A percentile compares a stretch with the other conserved stretches of the same genome.
Conservation (phyloP, 306 rosid species). For the Vicia villosa region DNA sequence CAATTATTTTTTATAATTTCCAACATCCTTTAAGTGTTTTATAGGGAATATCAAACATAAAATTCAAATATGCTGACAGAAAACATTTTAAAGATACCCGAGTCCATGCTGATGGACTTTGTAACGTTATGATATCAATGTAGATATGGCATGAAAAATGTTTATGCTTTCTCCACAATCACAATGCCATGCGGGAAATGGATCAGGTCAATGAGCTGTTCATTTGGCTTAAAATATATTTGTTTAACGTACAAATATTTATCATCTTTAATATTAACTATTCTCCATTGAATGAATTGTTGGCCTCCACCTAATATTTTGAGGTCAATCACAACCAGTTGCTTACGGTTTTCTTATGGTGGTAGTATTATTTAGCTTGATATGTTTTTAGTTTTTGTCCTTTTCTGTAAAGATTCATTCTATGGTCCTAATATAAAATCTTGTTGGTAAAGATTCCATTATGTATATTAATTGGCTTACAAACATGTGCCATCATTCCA, state of each 20-base stretch:
- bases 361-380: neutral
- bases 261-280: too few relatives aligned
- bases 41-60: too few relatives aligned
- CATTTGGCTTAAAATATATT: conserved; percentile 29
- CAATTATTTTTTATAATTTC: too few relatives aligned
- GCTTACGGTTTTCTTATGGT: neutral
- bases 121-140: neutral
- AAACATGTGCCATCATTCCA: neutral
- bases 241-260: too few relatives aligned
- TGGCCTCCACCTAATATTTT: too few relatives aligned
- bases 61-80: too few relatives aligned
- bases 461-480: neutral
- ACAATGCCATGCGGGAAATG: conserved; percentile 24
- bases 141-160: neutral
- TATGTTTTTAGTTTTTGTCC: neutral
- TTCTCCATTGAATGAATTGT: too few relatives aligned
- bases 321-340: too few relatives aligned
- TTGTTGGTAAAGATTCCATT: conserved; percentile 7
- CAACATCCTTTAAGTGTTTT: too few relatives aligned
- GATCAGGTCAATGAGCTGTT: conserved; percentile 17
- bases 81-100: neutral
- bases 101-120: neutral
- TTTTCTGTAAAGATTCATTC: neutral
- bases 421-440: neutral
- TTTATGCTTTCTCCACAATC: conserved; percentile 36